Percentiles rank a stretch among this genome's conserved stretches.
Conservation (phyloP, 352 stramenopile genomes). For the Pythium aristosporum region DNA sequence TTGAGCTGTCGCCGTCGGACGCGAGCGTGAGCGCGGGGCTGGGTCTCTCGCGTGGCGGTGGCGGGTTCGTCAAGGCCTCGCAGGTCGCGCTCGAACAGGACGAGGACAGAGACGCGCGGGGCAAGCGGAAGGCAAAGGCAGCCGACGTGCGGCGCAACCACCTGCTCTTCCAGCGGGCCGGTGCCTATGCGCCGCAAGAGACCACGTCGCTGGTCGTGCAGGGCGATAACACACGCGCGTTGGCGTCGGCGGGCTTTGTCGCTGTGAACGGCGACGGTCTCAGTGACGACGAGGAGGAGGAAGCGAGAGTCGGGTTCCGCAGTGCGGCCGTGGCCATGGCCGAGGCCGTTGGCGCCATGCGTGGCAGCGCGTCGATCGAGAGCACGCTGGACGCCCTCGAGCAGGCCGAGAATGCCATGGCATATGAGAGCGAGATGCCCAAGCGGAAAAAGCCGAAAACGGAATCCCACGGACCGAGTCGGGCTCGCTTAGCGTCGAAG, state of each 20-base stretch:
- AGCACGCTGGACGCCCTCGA: constrained; percentile 42
- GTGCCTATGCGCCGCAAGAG: constrained; percentile 45
- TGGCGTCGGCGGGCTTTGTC: constrained; percentile 52
- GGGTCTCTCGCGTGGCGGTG: neutral
- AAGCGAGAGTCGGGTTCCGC: neutral
- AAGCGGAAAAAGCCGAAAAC: neutral
- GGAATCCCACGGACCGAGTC: neutral
- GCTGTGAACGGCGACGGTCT: constrained; percentile 49
- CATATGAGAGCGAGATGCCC: neutral
- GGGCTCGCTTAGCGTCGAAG: constrained; percentile 17
- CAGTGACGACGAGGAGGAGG: constrained; percentile 30
- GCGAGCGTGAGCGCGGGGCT: neutral
- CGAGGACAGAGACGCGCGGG: constrained; percentile 7
- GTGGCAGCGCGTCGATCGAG: constrained; percentile 29
- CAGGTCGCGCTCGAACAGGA: constrained; percentile 23
- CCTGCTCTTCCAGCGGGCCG: constrained; percentile 43
- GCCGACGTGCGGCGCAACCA: constrained; percentile 41
- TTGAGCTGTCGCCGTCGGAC: constrained; percentile 21
- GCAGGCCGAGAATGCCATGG: constrained; percentile 33
- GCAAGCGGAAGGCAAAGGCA: constrained; percentile 15
- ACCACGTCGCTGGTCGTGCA: constrained; percentile 51
- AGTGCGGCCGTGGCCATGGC: constrained; percentile 4
- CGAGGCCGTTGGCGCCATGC: neutral
- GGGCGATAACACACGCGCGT: constrained; percentile 19
- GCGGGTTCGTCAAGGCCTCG: constrained; percentile 19